Percentiles rank a stretch among this genome's conserved stretches.
These are phyloP conservation scores for Boletus mariae DNA, from an alignment of 1,284 basidiomycete genomes.

Conservation along the genomic window DNA sequence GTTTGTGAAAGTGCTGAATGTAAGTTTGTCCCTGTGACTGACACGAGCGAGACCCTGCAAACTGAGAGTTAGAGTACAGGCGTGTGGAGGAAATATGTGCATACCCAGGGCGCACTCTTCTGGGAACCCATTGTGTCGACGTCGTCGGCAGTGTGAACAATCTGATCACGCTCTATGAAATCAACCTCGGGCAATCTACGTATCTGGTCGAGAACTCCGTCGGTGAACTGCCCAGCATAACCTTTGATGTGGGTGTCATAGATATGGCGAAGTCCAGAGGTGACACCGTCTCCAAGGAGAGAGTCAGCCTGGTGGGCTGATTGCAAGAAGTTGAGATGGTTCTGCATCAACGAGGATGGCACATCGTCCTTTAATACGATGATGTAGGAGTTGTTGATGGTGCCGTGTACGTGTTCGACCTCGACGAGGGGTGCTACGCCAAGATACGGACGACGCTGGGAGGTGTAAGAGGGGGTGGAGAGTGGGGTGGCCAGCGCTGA, in stretches of 20 bases:
- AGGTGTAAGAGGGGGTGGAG: slow-evolving; percentile 52
- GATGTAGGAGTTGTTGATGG: slow-evolving; percentile 87
- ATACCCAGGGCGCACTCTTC: slow-evolving; percentile 87
- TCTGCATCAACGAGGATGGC: slow-evolving; percentile 53
- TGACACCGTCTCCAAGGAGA: slow-evolving; percentile 40
- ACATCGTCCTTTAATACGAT: slow-evolving; percentile 79
- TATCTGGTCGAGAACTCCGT: slow-evolving; percentile 73
- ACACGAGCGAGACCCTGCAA: slow-evolving; percentile 88
- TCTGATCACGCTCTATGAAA: slow-evolving; percentile 90
- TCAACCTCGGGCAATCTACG: slow-evolving; percentile 88
- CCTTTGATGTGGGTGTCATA: slow-evolving; percentile 74
- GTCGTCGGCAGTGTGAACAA: slow-evolving; percentile 74
- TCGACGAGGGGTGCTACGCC: slow-evolving; percentile 55
- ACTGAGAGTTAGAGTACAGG: background rate
- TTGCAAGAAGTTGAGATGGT: slow-evolving; percentile 73
- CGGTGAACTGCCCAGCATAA: slow-evolving; percentile 84
- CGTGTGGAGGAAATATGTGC: slow-evolving; percentile 18
- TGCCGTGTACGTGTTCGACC: slow-evolving; percentile 61
- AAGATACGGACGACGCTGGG: slow-evolving; percentile 43
- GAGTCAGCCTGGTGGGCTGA: slow-evolving; percentile 53
- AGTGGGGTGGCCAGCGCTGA: slow-evolving; percentile 53
- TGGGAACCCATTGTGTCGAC: slow-evolving; percentile 44
- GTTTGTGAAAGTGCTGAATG: slow-evolving; percentile 82
- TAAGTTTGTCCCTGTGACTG: slow-evolving; percentile 80
- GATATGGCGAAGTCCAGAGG: slow-evolving; percentile 63